phyloP scores from a whole-genome alignment of 2,329 filamentous ascomycete species.

The Aspergillus fumigatiaffinis region DNA sequence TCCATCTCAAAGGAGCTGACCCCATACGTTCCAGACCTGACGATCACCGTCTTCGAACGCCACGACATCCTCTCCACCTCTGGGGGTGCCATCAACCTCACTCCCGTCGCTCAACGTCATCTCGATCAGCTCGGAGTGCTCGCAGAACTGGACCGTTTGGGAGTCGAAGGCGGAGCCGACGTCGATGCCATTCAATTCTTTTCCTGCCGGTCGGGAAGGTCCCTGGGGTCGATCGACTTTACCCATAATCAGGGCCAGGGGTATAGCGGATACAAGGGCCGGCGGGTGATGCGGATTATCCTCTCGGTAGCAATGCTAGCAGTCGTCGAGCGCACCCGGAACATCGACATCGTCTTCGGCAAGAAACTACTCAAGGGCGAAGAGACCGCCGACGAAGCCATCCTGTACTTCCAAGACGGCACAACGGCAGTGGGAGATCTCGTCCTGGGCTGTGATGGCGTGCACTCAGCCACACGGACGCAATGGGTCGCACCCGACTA shows the following conservation, averaged over 20 bases:
- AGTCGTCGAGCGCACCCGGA: constrained; percentile 31
- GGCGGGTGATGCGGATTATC: constrained; percentile 40
- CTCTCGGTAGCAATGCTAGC: constrained; percentile 41
- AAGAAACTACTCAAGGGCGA: constrained; percentile 37
- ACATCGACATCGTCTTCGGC: constrained; percentile 40
- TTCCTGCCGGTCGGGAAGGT: constrained; percentile 37
- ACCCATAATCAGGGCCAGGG: constrained; percentile 33
- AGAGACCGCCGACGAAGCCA: constrained; percentile 30
- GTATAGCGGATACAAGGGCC: constrained; percentile 39
- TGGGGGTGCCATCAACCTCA: constrained; percentile 44
- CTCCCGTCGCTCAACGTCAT: constrained; percentile 42
- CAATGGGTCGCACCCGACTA: constrained; percentile 34
- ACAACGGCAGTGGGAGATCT: constrained; percentile 31
- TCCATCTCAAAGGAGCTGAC: constrained; percentile 30
- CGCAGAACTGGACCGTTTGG: constrained; percentile 34
- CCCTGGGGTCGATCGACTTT: constrained; percentile 38
- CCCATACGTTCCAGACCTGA: constrained; percentile 29
- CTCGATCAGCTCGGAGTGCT: constrained; percentile 41
- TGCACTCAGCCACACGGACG: constrained; percentile 37
- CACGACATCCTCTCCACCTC: constrained; percentile 40
- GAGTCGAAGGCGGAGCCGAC: constrained; percentile 36
- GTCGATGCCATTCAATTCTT: constrained; percentile 41
- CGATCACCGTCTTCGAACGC: constrained; percentile 39
- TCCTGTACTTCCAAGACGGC: constrained; percentile 38
- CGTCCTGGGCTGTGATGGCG: constrained; percentile 40